Percentiles rank a stretch among this genome's conserved stretches.
Conservation (phyloP, 148 eudicot species). For the Selenicereus undatus region DNA sequence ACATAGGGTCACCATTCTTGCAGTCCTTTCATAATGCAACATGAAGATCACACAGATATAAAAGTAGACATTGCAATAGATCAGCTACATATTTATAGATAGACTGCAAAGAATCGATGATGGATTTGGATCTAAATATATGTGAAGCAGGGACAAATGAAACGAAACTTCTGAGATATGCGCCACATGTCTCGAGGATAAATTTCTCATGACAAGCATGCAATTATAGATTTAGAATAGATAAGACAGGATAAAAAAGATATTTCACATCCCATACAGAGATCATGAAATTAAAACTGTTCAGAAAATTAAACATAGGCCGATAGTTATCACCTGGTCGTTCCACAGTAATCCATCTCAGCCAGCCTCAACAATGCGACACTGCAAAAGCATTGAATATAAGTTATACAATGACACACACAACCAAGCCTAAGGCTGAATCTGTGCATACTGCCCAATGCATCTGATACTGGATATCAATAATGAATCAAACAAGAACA, state of each 20-base stretch:
- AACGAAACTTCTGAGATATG: not conserved
- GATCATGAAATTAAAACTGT: not conserved
- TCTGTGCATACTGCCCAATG: no score
- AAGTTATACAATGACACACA: not conserved
- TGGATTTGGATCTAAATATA: not conserved
- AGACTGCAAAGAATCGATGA: not conserved
- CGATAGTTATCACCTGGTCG: slow-evolving; percentile 64
- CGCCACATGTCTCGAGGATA: not conserved
- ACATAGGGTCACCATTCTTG: no score
- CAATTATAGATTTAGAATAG: not conserved
- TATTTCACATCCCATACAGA: not conserved
- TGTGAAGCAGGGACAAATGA: not conserved
- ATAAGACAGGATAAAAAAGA: not conserved
- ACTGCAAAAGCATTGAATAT: slow-evolving; percentile 42
- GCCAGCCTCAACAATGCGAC: slow-evolving; percentile 79
- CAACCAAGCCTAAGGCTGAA: no score
- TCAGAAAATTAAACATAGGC: not conserved
- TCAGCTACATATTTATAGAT: not conserved
- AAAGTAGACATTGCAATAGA: not conserved
- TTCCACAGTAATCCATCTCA: slow-evolving; percentile 90
- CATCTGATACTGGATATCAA: not conserved
- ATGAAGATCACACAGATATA: not conserved
- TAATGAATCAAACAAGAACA: not conserved
- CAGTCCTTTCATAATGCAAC: no score
- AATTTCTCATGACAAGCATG: not conserved